Conservation (phyloP, 257 asterid species). For the Coffea canephora region DNA sequence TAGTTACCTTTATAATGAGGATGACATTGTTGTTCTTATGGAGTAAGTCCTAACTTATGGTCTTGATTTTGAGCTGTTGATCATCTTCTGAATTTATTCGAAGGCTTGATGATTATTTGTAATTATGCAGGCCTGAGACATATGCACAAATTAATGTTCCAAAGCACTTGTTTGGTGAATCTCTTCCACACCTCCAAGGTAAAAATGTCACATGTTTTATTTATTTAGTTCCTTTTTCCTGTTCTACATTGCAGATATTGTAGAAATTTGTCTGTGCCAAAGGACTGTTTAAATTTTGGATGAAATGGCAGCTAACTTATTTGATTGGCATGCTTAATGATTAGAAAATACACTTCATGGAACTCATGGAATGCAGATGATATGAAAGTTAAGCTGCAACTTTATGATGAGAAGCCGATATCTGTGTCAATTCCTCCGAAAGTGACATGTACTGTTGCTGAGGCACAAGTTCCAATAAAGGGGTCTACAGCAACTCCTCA, state of each 20-base stretch:
- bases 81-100: slow-evolving; percentile 9
- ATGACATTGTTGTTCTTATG: slow-evolving; percentile 74
- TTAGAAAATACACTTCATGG: neutral
- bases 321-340: neutral
- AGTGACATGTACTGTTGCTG: slow-evolving; percentile 79
- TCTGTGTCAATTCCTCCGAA: slow-evolving; percentile 75
- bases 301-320: no score
- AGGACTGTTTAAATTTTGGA: no score
- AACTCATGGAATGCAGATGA: slow-evolving; percentile 49
- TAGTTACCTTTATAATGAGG: slow-evolving; percentile 79
- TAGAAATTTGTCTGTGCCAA: no score
- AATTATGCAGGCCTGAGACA: no score
- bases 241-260: no score
- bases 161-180: no score
- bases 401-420: slow-evolving; percentile 66
- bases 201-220: no score
- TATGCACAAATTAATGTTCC: no score
- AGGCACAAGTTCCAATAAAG: slow-evolving; percentile 61
- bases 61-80: slow-evolving; percentile 12
- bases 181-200: no score
- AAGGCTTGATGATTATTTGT: no score
- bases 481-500: slow-evolving; percentile 76
- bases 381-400: slow-evolving; percentile 68
- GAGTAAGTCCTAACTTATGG: slow-evolving; percentile 59
- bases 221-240: no score